Base-by-base conservation (phyloP, 176 grass and related monocot genomes). In the Rhynchospora tenuis region DNA sequence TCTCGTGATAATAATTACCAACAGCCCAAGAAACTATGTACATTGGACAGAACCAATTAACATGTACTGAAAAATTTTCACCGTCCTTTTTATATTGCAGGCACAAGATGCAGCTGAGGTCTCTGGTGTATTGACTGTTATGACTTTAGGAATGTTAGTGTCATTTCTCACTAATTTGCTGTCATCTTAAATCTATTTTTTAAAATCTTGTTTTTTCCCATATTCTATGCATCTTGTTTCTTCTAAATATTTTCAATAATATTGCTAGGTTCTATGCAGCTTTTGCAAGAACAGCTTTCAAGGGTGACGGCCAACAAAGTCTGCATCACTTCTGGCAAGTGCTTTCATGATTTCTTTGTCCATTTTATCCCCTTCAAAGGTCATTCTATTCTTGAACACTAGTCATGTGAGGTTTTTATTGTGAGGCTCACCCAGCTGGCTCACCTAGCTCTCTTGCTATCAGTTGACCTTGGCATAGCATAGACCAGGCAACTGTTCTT, bases 111-210 rank as follows among this genome's bases (percentile, higher is more conserved):
- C 47, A 43, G 86, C 90, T 43, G 91, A 98, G 56, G 58, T 98
- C 78, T 98, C 95, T 57, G 95, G 95, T 83, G 91, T 98, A 77
- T 81, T 98, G 73, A 88, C 95, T 0, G 95, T 98, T 70, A 98
- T 98, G 95, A 98, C 95, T 76, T 85, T 98, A 87, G 95, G 95
- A 88, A 95, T 98, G 95, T 98, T 86, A 93, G 95, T 94, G 58
- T 47, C 83, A 55, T 62, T 61, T 90, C 6, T 90, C 79, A 42
- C 79, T 20, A 81, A 81, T 82, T 43, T 85, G 15, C 47, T 29
- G 24, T 31, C 26, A 10, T 22, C 84, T 22, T 82, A 26, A 17
- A 73, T 70, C 78, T 82, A 20, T 27, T 79, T 61, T 27, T 79
- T 61, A 80, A 66, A 16, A 65, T 38, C 58, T 28, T 52, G 29